A percentile compares a stretch with the other conserved stretches of the same genome.
phyloP scores from a whole-genome alignment of 2,329 filamentous ascomycete species.

The Aspergillus costaricaensis region DNA sequence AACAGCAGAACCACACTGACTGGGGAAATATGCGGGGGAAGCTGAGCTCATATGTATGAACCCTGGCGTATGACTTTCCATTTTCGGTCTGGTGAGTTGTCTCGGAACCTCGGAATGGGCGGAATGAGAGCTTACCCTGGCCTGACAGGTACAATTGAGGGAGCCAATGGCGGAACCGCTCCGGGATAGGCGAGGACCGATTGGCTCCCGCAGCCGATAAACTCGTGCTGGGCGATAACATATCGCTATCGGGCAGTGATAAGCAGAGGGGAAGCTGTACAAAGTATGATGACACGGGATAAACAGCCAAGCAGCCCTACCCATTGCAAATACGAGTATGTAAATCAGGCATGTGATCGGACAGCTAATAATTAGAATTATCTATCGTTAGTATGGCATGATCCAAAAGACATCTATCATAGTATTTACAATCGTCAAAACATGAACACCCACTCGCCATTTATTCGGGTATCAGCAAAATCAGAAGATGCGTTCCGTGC shows the following conservation, averaged over 20 bases:
- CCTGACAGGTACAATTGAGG: not conserved
- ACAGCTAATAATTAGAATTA: not conserved
- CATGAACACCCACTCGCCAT: not conserved
- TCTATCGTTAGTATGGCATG: slow-evolving; percentile 2
- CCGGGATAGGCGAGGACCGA: not conserved
- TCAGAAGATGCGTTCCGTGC: slow-evolving; percentile 14
- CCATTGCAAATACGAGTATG: not conserved
- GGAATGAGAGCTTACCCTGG: not conserved
- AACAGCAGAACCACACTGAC: not conserved
- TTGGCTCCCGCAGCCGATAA: not conserved
- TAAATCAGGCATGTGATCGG: not conserved
- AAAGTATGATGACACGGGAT: no score
- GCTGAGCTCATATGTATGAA: not conserved
- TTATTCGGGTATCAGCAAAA: not conserved
- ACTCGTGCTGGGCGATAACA: not conserved
- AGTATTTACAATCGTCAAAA: slow-evolving; percentile 8
- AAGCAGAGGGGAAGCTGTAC: not conserved
- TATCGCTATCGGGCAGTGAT: not conserved
- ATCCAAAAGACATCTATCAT: slow-evolving; percentile 3
- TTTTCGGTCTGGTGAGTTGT: not conserved
- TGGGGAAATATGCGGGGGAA: slow-evolving; percentile 5
- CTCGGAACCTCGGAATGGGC: slow-evolving; percentile 10
- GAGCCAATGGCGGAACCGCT: not conserved
- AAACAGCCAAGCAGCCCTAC: no score
- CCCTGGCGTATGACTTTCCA: not conserved